Evolutionary conservation across 805 yeast genomes (phyloP), one percentile per base, ranked within the genome.

Genomic region (Ogataea populi-albae): DNA sequence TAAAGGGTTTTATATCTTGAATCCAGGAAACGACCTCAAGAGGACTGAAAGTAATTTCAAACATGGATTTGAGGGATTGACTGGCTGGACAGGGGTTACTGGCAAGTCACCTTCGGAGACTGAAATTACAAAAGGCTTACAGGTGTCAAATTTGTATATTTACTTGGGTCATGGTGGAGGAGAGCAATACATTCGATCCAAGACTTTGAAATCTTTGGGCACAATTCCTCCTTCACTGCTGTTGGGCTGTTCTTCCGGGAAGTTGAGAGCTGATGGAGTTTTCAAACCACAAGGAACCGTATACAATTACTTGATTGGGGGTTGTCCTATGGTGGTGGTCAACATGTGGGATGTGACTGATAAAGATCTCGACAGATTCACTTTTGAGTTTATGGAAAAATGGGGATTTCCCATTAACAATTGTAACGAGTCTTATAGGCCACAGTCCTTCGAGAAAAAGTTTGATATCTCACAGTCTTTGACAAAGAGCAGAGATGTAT

Each of bases 151-250:
- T 24, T 45, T 85, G 6, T 83, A 82, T 47, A 65, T 91, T 0
- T 93, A 86, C 55, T 68, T 89, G 35, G 99, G 99, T 0, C 99
- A 93, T 61, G 97, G 98, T 0, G 93, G 96, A 4, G 96, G 98
- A n/a, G 91, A 86, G 43, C 88, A 84, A 43, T 87, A 79, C 52
- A 64, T 86, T 8, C 68, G 78, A 20, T 66, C 80, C 1, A 68
- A 77, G 4, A 60, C 73, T 1, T 59, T 88, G 27, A 73, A 74
- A 35, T 61, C 64, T 8, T 55, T 68, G 38, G 37, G 47, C 3
- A 40, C 34, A 0, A 55, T 79, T 7, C 79, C 88, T 0, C 85
- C 88, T 1, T 62, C 74, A 18, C 66, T 88, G 28, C 65, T 93
- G 16, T 62, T 93, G 30, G 99, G 99, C 0, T 93, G 99, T 50